Base-by-base conservation (phyloP, 2,329 filamentous ascomycete species). In the Hymenoscyphus fraxineus region DNA sequence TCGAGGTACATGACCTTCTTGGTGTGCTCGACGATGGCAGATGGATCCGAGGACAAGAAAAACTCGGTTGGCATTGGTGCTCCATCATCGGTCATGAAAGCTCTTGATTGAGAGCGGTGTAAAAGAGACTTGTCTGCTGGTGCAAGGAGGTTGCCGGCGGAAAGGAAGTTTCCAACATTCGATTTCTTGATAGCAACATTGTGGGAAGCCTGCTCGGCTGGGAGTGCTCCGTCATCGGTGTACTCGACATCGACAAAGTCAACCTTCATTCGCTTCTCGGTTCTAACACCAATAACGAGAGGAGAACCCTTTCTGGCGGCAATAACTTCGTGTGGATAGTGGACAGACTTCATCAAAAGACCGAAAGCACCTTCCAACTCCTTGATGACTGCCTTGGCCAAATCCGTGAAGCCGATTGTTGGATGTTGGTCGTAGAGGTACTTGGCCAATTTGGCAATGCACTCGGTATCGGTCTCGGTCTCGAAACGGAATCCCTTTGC, bases 1-100 rank as follows among this genome's bases (percentile, higher is more conserved):
- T 99, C 95, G 64, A 99, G 90, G 84, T 99, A 99, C 80, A 99
- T 89, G 70, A 99, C 95, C 87, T 98, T 99, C 88, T 99, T 99
- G 78, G 95, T 99, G 86, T 99, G 95, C 85, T 99, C 95, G 72
- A 99, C 91, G 75, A 99, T 97, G 75, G 95, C 94, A 54, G 95
- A 97, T 19, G 95, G 95, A 80, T 99, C 95, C 65, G 95, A 99
- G 65, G 95, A 99, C 71, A 99, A 87, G 88, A 98, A 99, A 84
- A 99, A 99, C 80, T 99, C 95, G 74, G 94, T 94, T 68, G 95
- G 94, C 86, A 98, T 96, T 71, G 95, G 95, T 79, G 93, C 90
- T 78, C 95, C 95, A 79, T 99, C 95, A 76, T 99, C 95, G 63
- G 94, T 98, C 83, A 99, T 91, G 85, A 99, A 99, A 69, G 95